Evolutionary conservation across 2,329 filamentous ascomycete genomes (phyloP), one percentile per base, ranked within the genome.

Genomic region (Epichloe gansuensis): DNA sequence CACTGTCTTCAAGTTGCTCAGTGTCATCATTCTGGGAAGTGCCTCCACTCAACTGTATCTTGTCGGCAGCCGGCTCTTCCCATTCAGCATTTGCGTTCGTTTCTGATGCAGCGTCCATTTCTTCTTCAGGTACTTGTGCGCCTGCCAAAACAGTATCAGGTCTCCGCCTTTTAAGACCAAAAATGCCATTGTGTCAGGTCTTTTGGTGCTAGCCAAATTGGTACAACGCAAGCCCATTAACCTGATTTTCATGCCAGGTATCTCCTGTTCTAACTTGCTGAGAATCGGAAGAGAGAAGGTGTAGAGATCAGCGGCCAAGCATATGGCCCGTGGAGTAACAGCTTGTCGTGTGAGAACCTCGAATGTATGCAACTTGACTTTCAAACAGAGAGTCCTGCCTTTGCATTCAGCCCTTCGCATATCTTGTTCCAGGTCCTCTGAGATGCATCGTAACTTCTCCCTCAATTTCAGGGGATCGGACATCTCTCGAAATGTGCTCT

Each of bases 281-380:
- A 98, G 71, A 74, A 98, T 93, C 0, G 90, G 91, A 1, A 95
- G 66, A 0, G 88, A 76, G 61, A 83, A 87, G 51, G 80, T 83
- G 69, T 91, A 97, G 4, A 98, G 70, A 60, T 98, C 93, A 42
- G 91, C 85, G 0, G 89, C 85, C 5, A 77, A 72, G 48, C 71
- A 77, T 1, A 96, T 76, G 0, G 90, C 82, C 58, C 83, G 86
- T 0, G 88, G 85, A 2, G 84, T 78, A 3, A 86, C 80, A 5
- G 81, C 78, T 64, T 98, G 93, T 35, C 93, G 77, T 0, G 91
- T 95, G 50, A 88, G 78, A 21, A 96, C 87, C 66, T 97, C 91
- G 61, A 91, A 98, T 0, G 90, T 95, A 65, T 96, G 88, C 7
- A 97, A 72, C 65, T 98, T 98, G 58, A 96, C 78, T 67, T 98